These are phyloP conservation scores for Meripilus lineatus DNA, from an alignment of 1,284 basidiomycete species.

Conservation along the genomic window DNA sequence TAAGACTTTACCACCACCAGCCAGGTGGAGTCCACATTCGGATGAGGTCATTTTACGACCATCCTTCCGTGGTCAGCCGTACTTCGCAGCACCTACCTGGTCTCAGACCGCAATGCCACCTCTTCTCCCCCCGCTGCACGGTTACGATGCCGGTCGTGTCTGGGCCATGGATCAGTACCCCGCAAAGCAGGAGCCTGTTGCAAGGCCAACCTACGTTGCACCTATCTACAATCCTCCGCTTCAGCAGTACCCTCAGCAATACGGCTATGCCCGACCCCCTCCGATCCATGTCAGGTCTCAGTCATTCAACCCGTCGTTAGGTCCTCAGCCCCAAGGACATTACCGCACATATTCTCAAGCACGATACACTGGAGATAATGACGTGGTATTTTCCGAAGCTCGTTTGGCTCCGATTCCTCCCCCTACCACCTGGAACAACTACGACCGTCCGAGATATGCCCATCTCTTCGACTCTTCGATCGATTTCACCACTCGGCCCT, in stretches of 20 bases:
- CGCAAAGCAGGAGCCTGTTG: slow-evolving; percentile 17
- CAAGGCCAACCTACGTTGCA: slow-evolving; percentile 10
- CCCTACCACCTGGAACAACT: slow-evolving; percentile 16
- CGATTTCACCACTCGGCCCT: slow-evolving; percentile 20
- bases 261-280: slow-evolving; percentile 39
- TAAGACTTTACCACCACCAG: slow-evolving; percentile 60
- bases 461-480: slow-evolving; percentile 24
- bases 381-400: slow-evolving; percentile 34
- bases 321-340: slow-evolving; percentile 40
- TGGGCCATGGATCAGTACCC: slow-evolving; percentile 20
- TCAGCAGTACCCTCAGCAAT: slow-evolving; percentile 21
- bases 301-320: slow-evolving; percentile 48
- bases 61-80: slow-evolving; percentile 42
- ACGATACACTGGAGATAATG: slow-evolving; percentile 41
- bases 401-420: slow-evolving; percentile 31
- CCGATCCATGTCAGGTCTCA: too few species aligned
- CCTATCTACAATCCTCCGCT: slow-evolving; percentile 11
- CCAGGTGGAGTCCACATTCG: slow-evolving; percentile 73
- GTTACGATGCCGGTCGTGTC: slow-evolving; percentile 19
- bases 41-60: slow-evolving; percentile 66
- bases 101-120: slow-evolving; percentile 20
- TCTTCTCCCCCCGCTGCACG: slow-evolving; percentile 18
- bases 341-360: slow-evolving; percentile 58
- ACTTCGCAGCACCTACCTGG: slow-evolving; percentile 66
- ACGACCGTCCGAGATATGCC: slow-evolving; percentile 19